Percentiles rank a stretch among this genome's conserved stretches.
These are phyloP conservation scores for Globisporangium sylvaticum DNA, from an alignment of 352 stramenopile genomes.

Conservation along the genomic window DNA sequence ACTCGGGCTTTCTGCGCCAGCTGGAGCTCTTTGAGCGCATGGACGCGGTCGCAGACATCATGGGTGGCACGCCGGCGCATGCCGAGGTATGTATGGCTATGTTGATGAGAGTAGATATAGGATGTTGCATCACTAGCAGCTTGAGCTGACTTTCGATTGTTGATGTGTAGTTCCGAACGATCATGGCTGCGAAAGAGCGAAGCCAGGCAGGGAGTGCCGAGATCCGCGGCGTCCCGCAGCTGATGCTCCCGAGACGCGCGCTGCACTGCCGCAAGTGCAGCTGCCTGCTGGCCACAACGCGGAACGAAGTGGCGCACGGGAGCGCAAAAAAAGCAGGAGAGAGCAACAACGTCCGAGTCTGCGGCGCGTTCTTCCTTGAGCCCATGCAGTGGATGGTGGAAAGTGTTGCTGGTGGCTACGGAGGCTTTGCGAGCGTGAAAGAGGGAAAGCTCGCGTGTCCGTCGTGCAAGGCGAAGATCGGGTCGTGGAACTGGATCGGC, in stretches of 20 bases:
- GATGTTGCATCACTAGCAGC: background rate
- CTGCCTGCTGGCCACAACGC: slow-evolving; percentile 38
- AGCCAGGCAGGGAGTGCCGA: slow-evolving; percentile 21
- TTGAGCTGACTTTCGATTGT: background rate
- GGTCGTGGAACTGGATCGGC: slow-evolving; percentile 74
- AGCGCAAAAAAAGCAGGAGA: background rate
- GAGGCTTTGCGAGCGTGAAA: slow-evolving; percentile 28
- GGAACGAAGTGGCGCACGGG: slow-evolving; percentile 36
- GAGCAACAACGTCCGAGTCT: background rate
- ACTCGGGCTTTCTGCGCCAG: slow-evolving; percentile 66
- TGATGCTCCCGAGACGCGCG: slow-evolving; percentile 15
- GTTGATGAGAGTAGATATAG: background rate
- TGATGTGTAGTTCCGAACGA: slow-evolving; percentile 34
- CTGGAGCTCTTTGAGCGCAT: slow-evolving; percentile 70
- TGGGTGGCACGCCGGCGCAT: slow-evolving; percentile 49
- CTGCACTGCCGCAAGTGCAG: slow-evolving; percentile 62
- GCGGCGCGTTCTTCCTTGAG: slow-evolving; percentile 46
- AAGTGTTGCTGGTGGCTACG: background rate
- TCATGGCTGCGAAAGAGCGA: slow-evolving; percentile 36
- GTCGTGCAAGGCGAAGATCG: slow-evolving; percentile 65
- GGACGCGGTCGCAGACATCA: slow-evolving; percentile 31
- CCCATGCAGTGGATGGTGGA: slow-evolving; percentile 65
- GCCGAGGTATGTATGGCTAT: slow-evolving; percentile 30
- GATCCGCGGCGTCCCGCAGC: slow-evolving; percentile 27
- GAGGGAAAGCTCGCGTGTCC: slow-evolving; percentile 66